Evolutionary conservation across 805 yeast genomes (phyloP), one percentile per base, ranked within the genome.

Genomic region (Naumovozyma dairenensis): DNA sequence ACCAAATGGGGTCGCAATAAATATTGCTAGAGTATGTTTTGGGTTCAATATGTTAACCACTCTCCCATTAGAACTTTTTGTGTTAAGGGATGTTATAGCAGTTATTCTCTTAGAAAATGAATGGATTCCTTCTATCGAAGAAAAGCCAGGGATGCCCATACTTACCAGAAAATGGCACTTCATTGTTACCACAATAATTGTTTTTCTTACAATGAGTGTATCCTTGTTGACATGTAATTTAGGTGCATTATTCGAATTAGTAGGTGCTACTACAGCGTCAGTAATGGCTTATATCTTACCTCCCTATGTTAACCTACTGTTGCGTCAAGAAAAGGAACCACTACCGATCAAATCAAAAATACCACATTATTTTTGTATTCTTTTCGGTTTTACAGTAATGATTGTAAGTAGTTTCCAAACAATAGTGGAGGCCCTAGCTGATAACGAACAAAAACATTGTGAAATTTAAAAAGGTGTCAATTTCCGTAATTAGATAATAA

Each of bases 31-130:
- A 34, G 72, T 87, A 42, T 83, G 95, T 46, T 86, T 86, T 55
- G 96, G 96, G 0, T 65, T 86, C 48, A 86, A 86, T 50, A 86
- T 86, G 96, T 64, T 86, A 32, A 86, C 96, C 0, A 86, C 96
- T 0, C 77, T 82, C 44, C 97, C 97, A 0, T 56, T 87, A 33
- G 97, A 87, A 55, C 72, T 87, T 0, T 87, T 86, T 54, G 97
- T 89, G 2, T 77, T 92, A 21, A 63, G 96, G 42, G 94, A 87
- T 45, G 94, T 87, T 1, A 55, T 83, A n/a, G 69, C 74, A 38
- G 93, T 84, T 44, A 37, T 37, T 12, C 16, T 42, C 9, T 25
- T 18, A 13, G 32, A 29, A 29, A 19, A 25, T 9, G 9, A 21
- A 4, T 60, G 79, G 35, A 48, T 66, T 20, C 51, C 59, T 65